Percentiles rank a stretch among this genome's conserved stretches.
These are phyloP conservation scores for Diaporthe sp. DNA, from an alignment of 2,329 filamentous ascomycete species.

Conservation along the genomic window DNA sequence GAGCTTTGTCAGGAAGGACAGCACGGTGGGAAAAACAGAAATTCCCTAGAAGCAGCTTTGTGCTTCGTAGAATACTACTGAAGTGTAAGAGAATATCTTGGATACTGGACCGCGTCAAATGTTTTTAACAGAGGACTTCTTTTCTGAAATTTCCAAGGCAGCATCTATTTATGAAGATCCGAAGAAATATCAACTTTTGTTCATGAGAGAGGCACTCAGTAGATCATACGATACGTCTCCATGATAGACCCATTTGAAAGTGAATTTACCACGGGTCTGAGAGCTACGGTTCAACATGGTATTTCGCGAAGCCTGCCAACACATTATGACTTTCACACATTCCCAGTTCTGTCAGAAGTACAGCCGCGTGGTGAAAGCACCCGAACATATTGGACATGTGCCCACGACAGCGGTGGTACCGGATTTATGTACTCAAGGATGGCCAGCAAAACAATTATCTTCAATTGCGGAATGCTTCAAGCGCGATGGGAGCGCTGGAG, in stretches of 20 bases:
- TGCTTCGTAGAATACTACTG: neutral
- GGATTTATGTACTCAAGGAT: neutral
- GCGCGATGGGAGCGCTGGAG: neutral
- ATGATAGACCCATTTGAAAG: too few relatives aligned
- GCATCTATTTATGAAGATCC: neutral
- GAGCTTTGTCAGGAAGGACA: too few relatives aligned
- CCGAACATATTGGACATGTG: neutral
- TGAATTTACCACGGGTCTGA: too few relatives aligned
- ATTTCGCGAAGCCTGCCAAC: neutral
- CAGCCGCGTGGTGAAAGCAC: neutral
- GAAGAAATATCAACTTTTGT: neutral
- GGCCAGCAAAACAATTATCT: neutral
- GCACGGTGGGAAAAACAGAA: too few relatives aligned
- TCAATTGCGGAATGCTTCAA: neutral
- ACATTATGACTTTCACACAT: neutral
- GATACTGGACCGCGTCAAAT: neutral
- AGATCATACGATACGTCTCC: too few relatives aligned
- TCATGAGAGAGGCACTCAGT: too few relatives aligned
- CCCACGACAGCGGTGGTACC: neutral
- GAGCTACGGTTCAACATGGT: too few relatives aligned
- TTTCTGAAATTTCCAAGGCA: neutral
- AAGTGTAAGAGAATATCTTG: too few relatives aligned
- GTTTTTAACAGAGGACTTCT: accelerated
- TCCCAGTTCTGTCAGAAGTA: neutral
- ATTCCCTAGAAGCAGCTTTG: too few relatives aligned